Base-by-base conservation (phyloP, 1,284 basidiomycete species). In the Irpex sp. region DNA sequence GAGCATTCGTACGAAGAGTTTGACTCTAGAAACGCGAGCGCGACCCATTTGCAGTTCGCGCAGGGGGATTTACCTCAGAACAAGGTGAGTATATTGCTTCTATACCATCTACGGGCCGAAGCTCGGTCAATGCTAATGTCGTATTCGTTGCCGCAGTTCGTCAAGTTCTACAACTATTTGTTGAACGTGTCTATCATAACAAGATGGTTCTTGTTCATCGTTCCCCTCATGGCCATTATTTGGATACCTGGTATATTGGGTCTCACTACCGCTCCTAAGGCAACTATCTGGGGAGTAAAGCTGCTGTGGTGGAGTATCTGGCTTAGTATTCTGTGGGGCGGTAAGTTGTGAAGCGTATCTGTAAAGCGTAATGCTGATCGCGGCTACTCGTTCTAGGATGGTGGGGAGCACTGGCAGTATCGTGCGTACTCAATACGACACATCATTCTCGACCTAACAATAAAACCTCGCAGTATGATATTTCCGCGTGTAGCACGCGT, bases 291-390 rank as follows among this genome's bases (percentile, higher is more conserved):
- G 85, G 79, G 80, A 7, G 84, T 91, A 9, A 81, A 79, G 60
- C 76, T 93, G 49, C 62, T 93, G 8, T 96, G 87, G 86, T 97
- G 94, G 94, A 93, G 91, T 62, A 87, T 94, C 64, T 96, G 93
- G 92, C 78, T 95, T 49, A 85, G 82, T 48, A 83, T 94, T 48
- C 78, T 85, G 36, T 96, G 93, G 93, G 83, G 77, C 74, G 86
- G 86, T 86, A 70, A 26, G 26, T 26, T 26, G 26, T 59, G 81
- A 15, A 48, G 73, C 9, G 5, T 55, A 52, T 38, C 31, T 40
- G 37, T 48, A n/a, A 31, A 51, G 51, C 19, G 49, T 19, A 17
- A 19, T 56, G 26, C 19, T 40, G 19, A 57, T 21, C 31, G 47
- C 57, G 60, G 49, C 36, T 58, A 59, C 56, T 67, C 52, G 57